Evolutionary conservation across 2,329 filamentous ascomycete species (phyloP), one percentile per base, ranked within the genome.

Genomic region (Didymella sp.): DNA sequence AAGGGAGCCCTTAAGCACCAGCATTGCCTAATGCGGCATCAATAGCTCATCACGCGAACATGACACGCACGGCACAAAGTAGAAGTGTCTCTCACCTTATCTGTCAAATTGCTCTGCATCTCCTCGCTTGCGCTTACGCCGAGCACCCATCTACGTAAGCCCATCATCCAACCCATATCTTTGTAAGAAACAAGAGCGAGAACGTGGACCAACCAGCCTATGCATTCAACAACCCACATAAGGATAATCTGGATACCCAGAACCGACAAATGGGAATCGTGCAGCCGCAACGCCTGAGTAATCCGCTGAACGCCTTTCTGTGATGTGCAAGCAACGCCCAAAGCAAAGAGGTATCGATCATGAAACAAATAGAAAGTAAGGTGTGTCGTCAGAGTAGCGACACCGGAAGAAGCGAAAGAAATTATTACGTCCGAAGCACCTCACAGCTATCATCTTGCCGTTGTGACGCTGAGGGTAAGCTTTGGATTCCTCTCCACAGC

Each of bases 401-500:
- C 22, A 41, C 12, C 44, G 22, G 40, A 53, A 45, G 50, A 53
- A 58, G 44, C 13, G 27, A 53, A 53, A 46, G 4, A 33, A 49
- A 30, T 33, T 27, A 12, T 35, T 12, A 31, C 27, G 7, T 15
- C 30, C 24, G 30, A 28, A 28, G 13, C 38, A 51, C 35, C 22
- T 37, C 42, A 25, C 8, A 37, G 27, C 35, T 12, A 49, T 62
- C 62, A 69, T 44, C 68, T 59, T 40, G 60, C 54, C 27, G 66
- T 69, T 15, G 67, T 69, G 13, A 82, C 80, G 28, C 73, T 77
- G 25, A 97, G 80, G 51, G 93, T 87, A 61, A 98, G 81, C 79
- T 97, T 97, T 64, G 92, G 89, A 76, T 96, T 96, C 67, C 92
- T 82, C 67, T 90, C 85, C 61, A 97, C 80, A 3, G 94, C 94